These are phyloP conservation scores for Saturnispora galanensis DNA, from an alignment of 805 yeast species.

Conservation along the genomic window DNA sequence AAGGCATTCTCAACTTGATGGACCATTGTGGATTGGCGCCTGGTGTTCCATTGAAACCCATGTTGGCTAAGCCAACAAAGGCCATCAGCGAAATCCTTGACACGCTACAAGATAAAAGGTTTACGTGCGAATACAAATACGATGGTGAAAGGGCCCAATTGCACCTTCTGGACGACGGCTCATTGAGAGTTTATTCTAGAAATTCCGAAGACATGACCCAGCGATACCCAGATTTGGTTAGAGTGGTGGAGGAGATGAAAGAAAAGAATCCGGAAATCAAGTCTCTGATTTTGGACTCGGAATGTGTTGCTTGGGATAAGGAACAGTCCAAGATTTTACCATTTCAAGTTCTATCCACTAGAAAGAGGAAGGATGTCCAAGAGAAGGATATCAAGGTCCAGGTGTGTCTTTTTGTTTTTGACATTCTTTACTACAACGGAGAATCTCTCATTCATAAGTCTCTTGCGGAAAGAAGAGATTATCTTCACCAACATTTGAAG, in stretches of 20 bases:
- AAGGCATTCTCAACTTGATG: conserved; percentile 58
- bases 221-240: conserved; percentile 82
- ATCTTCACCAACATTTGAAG: conserved; percentile 45
- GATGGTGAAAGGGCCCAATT: conserved; percentile 98
- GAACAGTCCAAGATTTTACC: conserved; percentile 74
- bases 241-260: conserved; percentile 46
- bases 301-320: conserved; percentile 96
- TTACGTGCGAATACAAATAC: conserved; percentile 94
- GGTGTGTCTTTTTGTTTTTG: conserved; percentile 90
- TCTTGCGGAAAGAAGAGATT: conserved; percentile 57
- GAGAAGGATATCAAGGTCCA: conserved; percentile 80
- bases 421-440: conserved; percentile 66
- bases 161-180: conserved; percentile 58
- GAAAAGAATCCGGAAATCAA: conserved; percentile 27
- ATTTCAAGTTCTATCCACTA: conserved; percentile 83
- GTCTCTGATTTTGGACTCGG: conserved; percentile 81
- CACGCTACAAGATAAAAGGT: conserved; percentile 71
- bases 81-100: conserved; percentile 87
- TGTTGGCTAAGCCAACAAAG: conserved; percentile 97
- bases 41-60: conserved; percentile 92
- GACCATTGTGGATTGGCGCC: conserved; percentile 72
- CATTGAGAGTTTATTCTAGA: conserved; percentile 74
- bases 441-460: conserved; percentile 59
- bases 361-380: conserved; percentile 89
- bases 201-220: conserved; percentile 97